Conservation (phyloP, 345 rosid species). For the Turnera subulata region DNA sequence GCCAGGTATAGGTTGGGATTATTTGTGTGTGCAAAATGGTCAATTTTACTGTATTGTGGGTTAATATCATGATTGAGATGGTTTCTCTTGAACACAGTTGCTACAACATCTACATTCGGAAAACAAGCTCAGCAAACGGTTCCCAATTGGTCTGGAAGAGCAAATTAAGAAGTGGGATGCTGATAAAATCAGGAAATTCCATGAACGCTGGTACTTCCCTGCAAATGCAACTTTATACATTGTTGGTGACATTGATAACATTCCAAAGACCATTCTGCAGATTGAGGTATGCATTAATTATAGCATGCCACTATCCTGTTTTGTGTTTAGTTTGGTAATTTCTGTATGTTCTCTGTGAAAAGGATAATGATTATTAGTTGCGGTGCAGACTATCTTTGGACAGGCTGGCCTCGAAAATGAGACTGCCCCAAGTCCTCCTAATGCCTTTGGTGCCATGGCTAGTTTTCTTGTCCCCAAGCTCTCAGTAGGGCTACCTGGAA, state of each 20-base stretch:
- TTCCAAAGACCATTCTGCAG: conserved; percentile 58
- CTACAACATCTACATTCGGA: conserved; percentile 97
- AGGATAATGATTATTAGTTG: conserved; percentile 15
- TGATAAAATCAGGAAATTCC: conserved; percentile 96
- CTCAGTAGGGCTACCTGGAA: conserved; percentile 79
- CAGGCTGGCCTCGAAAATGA: conserved; percentile 59
- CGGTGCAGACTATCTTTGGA: conserved; percentile 74
- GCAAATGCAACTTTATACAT: conserved; percentile 94
- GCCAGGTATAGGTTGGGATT: conserved; percentile 60
- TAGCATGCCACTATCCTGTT: too few species aligned
- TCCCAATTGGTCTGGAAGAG: conserved; percentile 97
- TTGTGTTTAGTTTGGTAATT: not conserved
- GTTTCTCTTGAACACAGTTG: conserved; percentile 46
- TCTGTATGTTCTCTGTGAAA: not conserved
- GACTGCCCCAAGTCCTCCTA: conserved; percentile 46
- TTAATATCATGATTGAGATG: not conserved
- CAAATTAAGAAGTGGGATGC: conserved; percentile 99
- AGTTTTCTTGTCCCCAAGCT: conserved; percentile 96
- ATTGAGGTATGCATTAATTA: conserved; percentile 64
- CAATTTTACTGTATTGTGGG: conserved; percentile 8
- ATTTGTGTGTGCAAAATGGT: conserved; percentile 21
- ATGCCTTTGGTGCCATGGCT: conserved; percentile 98
- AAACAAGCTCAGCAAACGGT: conserved; percentile 94
- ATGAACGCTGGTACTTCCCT: conserved; percentile 98
- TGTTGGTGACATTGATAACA: conserved; percentile 85